phyloP scores from a whole-genome alignment of 192 early-diverging fungal genomes.

The Backusella psychrophila region DNA sequence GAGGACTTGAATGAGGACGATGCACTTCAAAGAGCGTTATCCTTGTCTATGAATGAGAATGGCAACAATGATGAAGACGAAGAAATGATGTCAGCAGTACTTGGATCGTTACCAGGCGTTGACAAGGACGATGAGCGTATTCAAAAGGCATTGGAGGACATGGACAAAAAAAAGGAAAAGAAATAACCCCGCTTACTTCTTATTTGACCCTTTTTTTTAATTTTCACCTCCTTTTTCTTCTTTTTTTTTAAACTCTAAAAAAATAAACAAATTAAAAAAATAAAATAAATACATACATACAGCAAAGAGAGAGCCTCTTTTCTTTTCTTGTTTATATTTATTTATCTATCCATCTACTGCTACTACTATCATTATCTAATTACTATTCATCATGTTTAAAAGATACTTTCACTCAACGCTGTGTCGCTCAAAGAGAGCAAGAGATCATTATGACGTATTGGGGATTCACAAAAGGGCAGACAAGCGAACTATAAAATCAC shows the following conservation, averaged over 20 bases:
- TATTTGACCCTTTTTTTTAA: background rate
- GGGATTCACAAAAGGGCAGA: constrained; percentile 38
- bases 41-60: constrained; percentile 66
- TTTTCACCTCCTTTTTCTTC: background rate
- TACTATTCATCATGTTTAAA: background rate
- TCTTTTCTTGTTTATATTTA: background rate
- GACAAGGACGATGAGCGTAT: constrained; percentile 83
- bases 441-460: constrained; percentile 47
- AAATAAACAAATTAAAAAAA: constrained; percentile 8
- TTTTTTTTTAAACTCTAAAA: constrained; percentile 1
- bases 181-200: constrained; percentile 15
- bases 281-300: background rate
- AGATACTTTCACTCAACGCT: constrained; percentile 3
- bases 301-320: background rate
- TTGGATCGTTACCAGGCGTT: constrained; percentile 85
- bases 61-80: constrained; percentile 17
- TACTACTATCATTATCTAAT: background rate
- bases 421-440: background rate
- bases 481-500: constrained; percentile 60
- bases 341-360: background rate
- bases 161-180: constrained; percentile 42
- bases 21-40: constrained; percentile 67
- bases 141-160: constrained; percentile 59
- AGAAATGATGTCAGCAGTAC: constrained; percentile 61
- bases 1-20: constrained; percentile 69